Base-by-base conservation (phyloP, 768 basidiomycete genomes). In the Phylloporus scabripes region DNA sequence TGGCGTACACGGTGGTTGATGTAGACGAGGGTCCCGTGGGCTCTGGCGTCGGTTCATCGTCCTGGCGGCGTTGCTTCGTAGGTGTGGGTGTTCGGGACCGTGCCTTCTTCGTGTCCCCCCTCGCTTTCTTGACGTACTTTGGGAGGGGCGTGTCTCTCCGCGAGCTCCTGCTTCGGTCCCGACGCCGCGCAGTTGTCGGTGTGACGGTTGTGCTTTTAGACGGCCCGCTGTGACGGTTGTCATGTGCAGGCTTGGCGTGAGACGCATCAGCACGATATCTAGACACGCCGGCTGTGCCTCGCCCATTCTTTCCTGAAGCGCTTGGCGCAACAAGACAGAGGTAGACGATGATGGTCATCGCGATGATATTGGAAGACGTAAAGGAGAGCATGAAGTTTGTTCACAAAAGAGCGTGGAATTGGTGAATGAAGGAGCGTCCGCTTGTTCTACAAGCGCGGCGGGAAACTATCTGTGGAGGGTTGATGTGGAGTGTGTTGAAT, bases 1-100 rank as follows among this genome's bases (percentile, higher is more conserved):
- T 51, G 45, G 67, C 66, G 50, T 70, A 69, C 23, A 74, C 67
- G 0, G 71, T 75, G 5, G 70, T 73, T 21, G 57, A 51, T 6
- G 53, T 7, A 0, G 67, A 68, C 1, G 68, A 48, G 0, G 53
- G 48, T 1, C 70, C 72, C 1, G 73, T 74, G 3, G 74, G 72
- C 39, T 65, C 61, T 3, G 73, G 73, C 2, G 73, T 74, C 0
- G 74, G 74, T 17, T 57, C 51, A 6, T 50, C 55, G 29, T 65
- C 51, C 29, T 49, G 64, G 20, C 62, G 59, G n/a, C 55, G 60
- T 37, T 12, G 32, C 21, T 39, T 50, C 20, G 59, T 61, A 0
- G 57, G 54, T 4, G 59, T 52, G 34, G 52, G 46, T n/a, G 18
- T 33, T 52, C 41, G 52, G 20, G 49, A 29, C 7, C 24, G 42